Evolutionary conservation across 192 early-diverging fungal genomes (phyloP), one percentile per base, ranked within the genome.

Genomic region (Phycomyces blakesleeanus): DNA sequence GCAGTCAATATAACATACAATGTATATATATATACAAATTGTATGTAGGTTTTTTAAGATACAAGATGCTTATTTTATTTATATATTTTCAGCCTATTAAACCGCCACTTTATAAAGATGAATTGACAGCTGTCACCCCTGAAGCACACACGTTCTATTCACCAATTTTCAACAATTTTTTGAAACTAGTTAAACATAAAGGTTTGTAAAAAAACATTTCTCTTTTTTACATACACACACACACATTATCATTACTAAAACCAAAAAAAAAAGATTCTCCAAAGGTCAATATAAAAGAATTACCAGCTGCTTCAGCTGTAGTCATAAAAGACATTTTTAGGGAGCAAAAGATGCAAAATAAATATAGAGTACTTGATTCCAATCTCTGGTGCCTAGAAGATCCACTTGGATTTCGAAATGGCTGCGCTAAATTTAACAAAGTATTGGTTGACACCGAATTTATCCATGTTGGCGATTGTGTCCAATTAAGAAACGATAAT

Each of bases 391-490:
- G 12, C 20, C 12, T 29, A 5, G 24, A 22, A n/a, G 24, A 29
- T 7, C 21, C 52, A 29, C 52, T 15, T 22, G 16, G 21, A n/a
- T 20, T 12, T 20, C 12, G 21, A n/a, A 22, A 54, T 5, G 52
- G 24, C 12, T 21, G 21, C 12, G 10, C 5, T 22, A 15, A 49
- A 22, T 50, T n/a, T 61, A 40, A 49, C 26, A 26, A 61, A 15
- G 44, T 61, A 6, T 20, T 61, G n/a, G 26, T 61, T 26, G 59
- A 61, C 22, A 40, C 18, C 14, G 42, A 44, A 29, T 20, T 0
- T 15, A 18, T 61, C 1, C 39, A 21, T 12, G 29, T 61, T 20
- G 59, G 59, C 1, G 59, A 61, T 14, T 61, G 34, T 51, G 44
- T 61, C 5, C 38, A 61, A 29, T 26, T 61, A 22, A n/a, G 21